phyloP scores from a whole-genome alignment of 2,329 filamentous ascomycete species.

The Cladosporium austrohemisphaericum region DNA sequence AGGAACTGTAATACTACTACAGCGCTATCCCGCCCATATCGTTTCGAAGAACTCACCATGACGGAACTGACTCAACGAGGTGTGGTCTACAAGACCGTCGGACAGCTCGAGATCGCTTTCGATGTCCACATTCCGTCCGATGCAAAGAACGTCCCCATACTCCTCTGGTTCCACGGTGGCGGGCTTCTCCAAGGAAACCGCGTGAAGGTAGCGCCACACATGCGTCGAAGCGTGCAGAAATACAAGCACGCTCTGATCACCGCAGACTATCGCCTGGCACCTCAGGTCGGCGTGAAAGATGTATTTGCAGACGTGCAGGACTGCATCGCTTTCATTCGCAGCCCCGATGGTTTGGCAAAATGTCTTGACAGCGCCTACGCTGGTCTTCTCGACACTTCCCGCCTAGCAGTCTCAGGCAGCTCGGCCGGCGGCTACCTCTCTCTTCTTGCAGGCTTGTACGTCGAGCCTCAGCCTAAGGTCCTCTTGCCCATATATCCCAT shows the following conservation, averaged over 20 bases:
- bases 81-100: slow-evolving; percentile 22
- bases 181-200: slow-evolving; percentile 31
- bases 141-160: slow-evolving; percentile 18
- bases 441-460: slow-evolving; percentile 29
- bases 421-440: slow-evolving; percentile 32
- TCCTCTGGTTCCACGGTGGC: slow-evolving; percentile 28
- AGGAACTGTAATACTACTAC: too few relatives aligned
- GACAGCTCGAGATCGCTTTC: slow-evolving; percentile 20
- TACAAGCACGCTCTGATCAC: slow-evolving; percentile 28
- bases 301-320: slow-evolving; percentile 30
- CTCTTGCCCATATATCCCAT: slow-evolving; percentile 33
- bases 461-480: slow-evolving; percentile 31
- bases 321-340: slow-evolving; percentile 28
- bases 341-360: slow-evolving; percentile 16
- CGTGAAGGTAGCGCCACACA: slow-evolving; percentile 23
- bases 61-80: slow-evolving; percentile 9
- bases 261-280: slow-evolving; percentile 33
- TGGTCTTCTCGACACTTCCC: slow-evolving; percentile 19
- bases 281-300: slow-evolving; percentile 30
- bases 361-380: slow-evolving; percentile 15
- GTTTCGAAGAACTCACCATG: too few relatives aligned
- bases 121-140: slow-evolving; percentile 23
- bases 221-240: slow-evolving; percentile 23
- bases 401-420: slow-evolving; percentile 29
- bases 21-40: too few relatives aligned